phyloP scores from a whole-genome alignment of 2,329 filamentous ascomycete species.

The Aspergillus pseudoviridinutans region DNA sequence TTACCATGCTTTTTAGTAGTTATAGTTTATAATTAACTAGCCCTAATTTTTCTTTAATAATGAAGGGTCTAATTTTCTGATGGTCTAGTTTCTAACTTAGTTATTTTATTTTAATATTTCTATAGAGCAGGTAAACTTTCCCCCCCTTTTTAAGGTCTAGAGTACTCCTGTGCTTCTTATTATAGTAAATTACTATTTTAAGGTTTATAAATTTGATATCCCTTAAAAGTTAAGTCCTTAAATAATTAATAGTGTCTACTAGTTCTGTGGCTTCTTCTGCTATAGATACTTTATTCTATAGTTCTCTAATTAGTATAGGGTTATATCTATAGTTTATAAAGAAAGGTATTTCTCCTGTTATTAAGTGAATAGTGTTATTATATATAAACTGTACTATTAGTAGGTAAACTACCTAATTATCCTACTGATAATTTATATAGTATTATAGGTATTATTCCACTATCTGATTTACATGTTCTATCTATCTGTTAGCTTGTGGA shows the following conservation, averaged over 20 bases:
- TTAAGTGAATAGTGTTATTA: neutral
- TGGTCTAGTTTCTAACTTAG: constrained; percentile 2
- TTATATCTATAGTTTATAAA: neutral
- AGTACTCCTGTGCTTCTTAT: neutral
- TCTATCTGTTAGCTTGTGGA: neutral
- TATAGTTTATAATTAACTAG: neutral
- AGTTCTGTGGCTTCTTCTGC: too few relatives aligned
- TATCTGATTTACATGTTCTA: constrained; percentile 1
- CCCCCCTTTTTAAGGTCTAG: neutral
- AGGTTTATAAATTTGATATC: neutral
- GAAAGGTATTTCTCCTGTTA: neutral
- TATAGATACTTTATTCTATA: too few relatives aligned
- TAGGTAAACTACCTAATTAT: neutral
- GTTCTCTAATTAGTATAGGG: neutral
- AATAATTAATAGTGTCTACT: too few relatives aligned
- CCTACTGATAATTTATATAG: constrained; percentile 7
- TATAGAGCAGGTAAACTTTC: constrained; percentile 1
- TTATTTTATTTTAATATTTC: constrained; percentile 3
- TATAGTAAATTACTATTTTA: neutral
- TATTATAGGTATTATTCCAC: constrained; percentile 7
- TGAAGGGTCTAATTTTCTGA: neutral
- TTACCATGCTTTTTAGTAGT: neutral
- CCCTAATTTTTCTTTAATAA: constrained; percentile 1
- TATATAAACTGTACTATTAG: neutral
- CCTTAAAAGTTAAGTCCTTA: neutral